Conservation (phyloP, 2,329 filamentous ascomycete species). For the Lachnellula subtilissima region DNA sequence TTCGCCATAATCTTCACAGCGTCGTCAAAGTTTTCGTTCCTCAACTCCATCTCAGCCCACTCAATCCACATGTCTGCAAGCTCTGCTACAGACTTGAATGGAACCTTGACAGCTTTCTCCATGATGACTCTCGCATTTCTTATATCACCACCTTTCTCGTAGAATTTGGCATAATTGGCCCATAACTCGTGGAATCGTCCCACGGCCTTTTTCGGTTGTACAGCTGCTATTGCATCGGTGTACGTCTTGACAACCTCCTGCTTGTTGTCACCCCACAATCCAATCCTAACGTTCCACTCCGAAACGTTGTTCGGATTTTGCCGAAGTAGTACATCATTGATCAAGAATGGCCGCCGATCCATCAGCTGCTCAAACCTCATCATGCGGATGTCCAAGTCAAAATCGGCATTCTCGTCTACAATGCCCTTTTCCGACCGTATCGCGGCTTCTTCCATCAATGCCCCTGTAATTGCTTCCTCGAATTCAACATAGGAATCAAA, state of each 20-base stretch:
- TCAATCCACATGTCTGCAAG: slow-evolving; percentile 98
- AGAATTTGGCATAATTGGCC: slow-evolving; percentile 96
- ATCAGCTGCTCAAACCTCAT: slow-evolving; percentile 97
- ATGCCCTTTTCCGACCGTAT: slow-evolving; percentile 72
- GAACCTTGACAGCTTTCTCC: slow-evolving; percentile 96
- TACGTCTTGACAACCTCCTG: slow-evolving; percentile 90
- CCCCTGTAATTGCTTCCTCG: slow-evolving; percentile 90
- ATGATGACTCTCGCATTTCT: slow-evolving; percentile 85
- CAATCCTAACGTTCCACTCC: slow-evolving; percentile 97
- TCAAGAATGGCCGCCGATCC: slow-evolving; percentile 90
- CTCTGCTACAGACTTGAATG: slow-evolving; percentile 95
- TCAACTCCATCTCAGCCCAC: slow-evolving; percentile 97
- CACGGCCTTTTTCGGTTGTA: slow-evolving; percentile 89
- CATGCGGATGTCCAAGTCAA: slow-evolving; percentile 94
- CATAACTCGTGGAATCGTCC: slow-evolving; percentile 93
- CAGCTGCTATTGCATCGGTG: slow-evolving; percentile 85
- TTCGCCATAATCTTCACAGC: slow-evolving; percentile 96
- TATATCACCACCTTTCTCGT: slow-evolving; percentile 81
- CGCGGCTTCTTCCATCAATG: slow-evolving; percentile 84
- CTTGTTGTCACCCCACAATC: slow-evolving; percentile 90
- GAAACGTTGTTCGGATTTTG: slow-evolving; percentile 95
- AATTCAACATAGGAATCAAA: slow-evolving; percentile 97
- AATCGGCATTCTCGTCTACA: slow-evolving; percentile 78
- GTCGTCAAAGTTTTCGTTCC: slow-evolving; percentile 92
- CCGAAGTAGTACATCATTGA: slow-evolving; percentile 91